These are phyloP conservation scores for Talaromyces sp. DNA, from an alignment of 2,329 filamentous ascomycete genomes.

Conservation along the genomic window DNA sequence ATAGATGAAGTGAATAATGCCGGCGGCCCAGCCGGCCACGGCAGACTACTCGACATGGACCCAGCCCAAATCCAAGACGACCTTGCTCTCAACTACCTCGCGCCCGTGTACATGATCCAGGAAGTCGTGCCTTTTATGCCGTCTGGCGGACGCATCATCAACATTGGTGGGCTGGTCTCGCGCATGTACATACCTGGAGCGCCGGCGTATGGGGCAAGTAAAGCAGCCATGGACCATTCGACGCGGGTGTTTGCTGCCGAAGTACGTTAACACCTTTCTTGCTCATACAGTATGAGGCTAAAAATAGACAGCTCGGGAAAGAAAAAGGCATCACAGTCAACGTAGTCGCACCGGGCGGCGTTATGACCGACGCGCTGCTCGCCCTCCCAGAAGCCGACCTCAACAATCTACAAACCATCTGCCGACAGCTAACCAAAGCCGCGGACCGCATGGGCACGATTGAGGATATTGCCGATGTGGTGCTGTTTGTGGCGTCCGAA, in stretches of 20 bases:
- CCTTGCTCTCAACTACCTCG: background rate
- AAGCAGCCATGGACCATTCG: no score
- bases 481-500: background rate
- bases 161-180: slow-evolving; percentile 1
- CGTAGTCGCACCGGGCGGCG: background rate
- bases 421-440: background rate
- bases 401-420: background rate
- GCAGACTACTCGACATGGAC: background rate
- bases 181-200: no score
- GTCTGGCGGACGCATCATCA: slow-evolving; percentile 3
- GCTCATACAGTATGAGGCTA: no score
- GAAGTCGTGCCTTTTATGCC: background rate
- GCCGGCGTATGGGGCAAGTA: no score
- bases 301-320: background rate
- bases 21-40: background rate
- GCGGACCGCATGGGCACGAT: background rate
- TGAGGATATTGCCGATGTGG: background rate
- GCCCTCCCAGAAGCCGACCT: background rate
- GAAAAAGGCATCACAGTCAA: slow-evolving; percentile 6
- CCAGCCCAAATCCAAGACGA: background rate
- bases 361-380: slow-evolving; percentile 1
- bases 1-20: background rate
- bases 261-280: no score
- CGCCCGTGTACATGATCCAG: background rate
- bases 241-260: no score